Evolutionary conservation across 768 basidiomycete species (phyloP).

Genomic region (Agaricus sinodeliciosus): DNA sequence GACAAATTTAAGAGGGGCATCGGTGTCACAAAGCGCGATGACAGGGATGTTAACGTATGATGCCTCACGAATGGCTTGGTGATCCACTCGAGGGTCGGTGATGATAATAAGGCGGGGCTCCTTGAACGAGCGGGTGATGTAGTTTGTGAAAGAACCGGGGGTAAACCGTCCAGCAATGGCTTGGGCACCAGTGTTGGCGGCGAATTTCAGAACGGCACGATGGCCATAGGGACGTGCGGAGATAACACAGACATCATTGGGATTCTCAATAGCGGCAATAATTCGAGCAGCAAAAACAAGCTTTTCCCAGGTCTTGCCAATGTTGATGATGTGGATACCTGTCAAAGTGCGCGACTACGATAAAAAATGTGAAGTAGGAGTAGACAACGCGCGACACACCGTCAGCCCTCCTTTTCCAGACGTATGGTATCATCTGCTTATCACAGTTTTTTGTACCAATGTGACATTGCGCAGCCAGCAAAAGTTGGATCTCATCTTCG

Average conservation of each 20-base stretch:
- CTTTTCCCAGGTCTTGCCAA: conserved; percentile 99
- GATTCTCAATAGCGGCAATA: conserved; percentile 97
- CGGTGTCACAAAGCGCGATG: conserved; percentile 98
- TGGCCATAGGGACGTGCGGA: conserved; percentile 98
- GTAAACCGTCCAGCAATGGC: conserved; percentile 99
- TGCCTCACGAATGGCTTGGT: conserved; percentile 99
- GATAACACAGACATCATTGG: conserved; percentile 96
- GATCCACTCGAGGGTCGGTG: conserved; percentile 98
- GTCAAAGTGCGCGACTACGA: conserved; percentile 13
- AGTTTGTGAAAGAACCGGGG: conserved; percentile 98
- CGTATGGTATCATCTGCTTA: conserved; percentile 97
- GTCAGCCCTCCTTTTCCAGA: conserved; percentile 94
- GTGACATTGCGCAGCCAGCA: conserved; percentile 93
- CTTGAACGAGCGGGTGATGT: conserved; percentile 99
- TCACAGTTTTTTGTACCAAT: conserved; percentile 99
- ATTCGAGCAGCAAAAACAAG: conserved; percentile 96
- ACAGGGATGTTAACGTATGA: conserved; percentile 99
- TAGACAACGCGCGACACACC: conserved; percentile 46
- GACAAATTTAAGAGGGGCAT: conserved; percentile 95
- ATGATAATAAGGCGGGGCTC: conserved; percentile 98
- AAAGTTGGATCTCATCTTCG: conserved; percentile 95
- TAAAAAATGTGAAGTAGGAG: conserved; percentile 2
- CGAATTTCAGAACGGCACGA: conserved; percentile 98
- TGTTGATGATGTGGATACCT: conserved; percentile 97
- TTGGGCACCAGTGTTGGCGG: conserved; percentile 95